Base-by-base conservation (phyloP, 1,284 basidiomycete species). In the Mycena citricolor region DNA sequence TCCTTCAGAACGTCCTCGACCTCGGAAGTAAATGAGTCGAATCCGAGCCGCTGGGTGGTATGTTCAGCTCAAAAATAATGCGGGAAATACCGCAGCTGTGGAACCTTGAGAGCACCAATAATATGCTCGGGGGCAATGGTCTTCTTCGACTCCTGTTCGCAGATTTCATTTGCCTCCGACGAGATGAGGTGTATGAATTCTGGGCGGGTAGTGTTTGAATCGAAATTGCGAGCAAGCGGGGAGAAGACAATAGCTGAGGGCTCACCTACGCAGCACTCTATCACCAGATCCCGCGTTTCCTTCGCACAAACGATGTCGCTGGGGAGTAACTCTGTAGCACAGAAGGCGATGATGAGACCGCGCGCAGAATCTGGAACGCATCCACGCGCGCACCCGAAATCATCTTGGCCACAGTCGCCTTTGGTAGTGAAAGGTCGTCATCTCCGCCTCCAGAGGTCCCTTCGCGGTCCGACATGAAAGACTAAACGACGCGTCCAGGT, bases 101-200 rank as follows among this genome's bases (percentile, higher is more conserved):
- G 35, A 47, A 92, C 93, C 73, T 93, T 91, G 39, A 99, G 72
- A 5, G 95, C 97, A 26, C 81, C 74, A 32, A 97, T 86, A 35
- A 99, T 94, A 62, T 99, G 95, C 61, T 99, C 95, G 2, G 97
- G 95, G 4, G 94, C 91, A 57, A 99, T 99, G 0, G 95, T 99
- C 74, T 99, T 99, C 73, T 98, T 98, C n/a, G 90, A 88, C 60
- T 94, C 93, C 63, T 91, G 86, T 61, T 99, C 97, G 65, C 97
- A 99, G 47, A 97, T 92, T 56, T 97, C 93, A 67, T 99, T 99
- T 40, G 94, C 90, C 66, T 98, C 94, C 6, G 94, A 94, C 12
- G 97, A 97, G 61, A 99, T 88, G 62, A 99, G 71, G 62, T 97
- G 92, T 57, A 99, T 95, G 68, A 98, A 99, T 74, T 99, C 95